Conservation (phyloP, 2,329 filamentous ascomycete species). For the Pezicula carpinea region DNA sequence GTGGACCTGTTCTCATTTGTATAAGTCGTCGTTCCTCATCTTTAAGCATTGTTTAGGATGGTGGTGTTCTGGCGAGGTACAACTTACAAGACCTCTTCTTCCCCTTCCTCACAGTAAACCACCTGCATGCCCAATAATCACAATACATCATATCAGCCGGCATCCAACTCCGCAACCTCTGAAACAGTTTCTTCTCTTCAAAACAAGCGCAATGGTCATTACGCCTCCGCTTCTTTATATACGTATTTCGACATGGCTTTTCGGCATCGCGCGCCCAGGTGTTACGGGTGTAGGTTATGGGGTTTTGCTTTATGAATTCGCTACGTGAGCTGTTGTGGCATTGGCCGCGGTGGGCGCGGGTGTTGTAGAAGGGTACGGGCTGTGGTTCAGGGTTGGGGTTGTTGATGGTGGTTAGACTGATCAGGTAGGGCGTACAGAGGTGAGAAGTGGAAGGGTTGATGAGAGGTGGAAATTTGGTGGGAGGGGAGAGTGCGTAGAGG, state of each 20-base stretch:
- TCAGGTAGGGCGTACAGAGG: no score
- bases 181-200: background rate
- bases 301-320: background rate
- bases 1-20: no score
- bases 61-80: no score
- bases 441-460: no score
- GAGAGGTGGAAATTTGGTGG: no score
- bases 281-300: background rate
- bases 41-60: no score
- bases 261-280: background rate
- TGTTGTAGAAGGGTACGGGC: background rate
- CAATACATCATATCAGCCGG: background rate
- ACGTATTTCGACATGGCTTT: background rate
- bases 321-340: background rate
- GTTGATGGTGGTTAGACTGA: no score
- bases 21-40: no score
- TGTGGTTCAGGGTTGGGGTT: background rate
- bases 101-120: background rate
- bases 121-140: background rate
- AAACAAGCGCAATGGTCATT: background rate
- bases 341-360: background rate
- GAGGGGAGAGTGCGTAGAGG: no score
- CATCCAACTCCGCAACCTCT: background rate
- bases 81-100: background rate
- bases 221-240: background rate